Conservation (phyloP, 176 grass and related monocot genomes). For the Oryza brachyantha region DNA sequence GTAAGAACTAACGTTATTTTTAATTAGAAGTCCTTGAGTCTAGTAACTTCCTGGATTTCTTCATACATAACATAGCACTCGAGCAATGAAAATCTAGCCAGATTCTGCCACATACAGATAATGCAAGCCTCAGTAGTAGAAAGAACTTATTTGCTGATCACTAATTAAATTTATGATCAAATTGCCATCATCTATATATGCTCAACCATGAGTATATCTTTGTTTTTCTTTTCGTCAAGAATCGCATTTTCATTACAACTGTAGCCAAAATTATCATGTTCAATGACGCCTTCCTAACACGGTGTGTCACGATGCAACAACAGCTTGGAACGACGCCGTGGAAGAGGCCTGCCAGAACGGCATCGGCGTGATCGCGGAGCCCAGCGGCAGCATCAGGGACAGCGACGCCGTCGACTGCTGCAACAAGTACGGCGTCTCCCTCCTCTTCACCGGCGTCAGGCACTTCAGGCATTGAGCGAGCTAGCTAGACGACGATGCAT, state of each 20-base stretch:
- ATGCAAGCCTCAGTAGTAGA: not conserved
- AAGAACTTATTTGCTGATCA: not conserved
- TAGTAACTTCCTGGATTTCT: not conserved
- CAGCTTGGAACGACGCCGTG: conserved; percentile 99
- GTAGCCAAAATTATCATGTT: not conserved
- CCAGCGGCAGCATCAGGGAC: conserved; percentile 79
- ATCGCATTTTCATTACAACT: not conserved
- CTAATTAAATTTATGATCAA: not conserved
- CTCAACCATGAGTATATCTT: not conserved
- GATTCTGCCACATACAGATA: not conserved
- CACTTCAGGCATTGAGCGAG: conserved; percentile 74
- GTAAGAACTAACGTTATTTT: conserved; percentile 24
- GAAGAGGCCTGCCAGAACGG: conserved; percentile 83
- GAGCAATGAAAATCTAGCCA: not conserved
- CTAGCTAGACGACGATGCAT: not conserved
- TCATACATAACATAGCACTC: not conserved
- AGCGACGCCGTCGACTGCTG: conserved; percentile 81
- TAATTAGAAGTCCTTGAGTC: not conserved
- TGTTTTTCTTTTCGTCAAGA: not conserved
- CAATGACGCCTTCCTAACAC: too few species aligned
- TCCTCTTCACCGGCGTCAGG: conserved; percentile 79
- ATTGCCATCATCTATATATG: not conserved
- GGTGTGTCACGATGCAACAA: too few species aligned
- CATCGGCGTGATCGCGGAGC: conserved; percentile 62
- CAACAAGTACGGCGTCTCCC: conserved; percentile 83